These are phyloP conservation scores for Gnetum montanum DNA, from an alignment of 75 land plant genomes.

Conservation along the genomic window DNA sequence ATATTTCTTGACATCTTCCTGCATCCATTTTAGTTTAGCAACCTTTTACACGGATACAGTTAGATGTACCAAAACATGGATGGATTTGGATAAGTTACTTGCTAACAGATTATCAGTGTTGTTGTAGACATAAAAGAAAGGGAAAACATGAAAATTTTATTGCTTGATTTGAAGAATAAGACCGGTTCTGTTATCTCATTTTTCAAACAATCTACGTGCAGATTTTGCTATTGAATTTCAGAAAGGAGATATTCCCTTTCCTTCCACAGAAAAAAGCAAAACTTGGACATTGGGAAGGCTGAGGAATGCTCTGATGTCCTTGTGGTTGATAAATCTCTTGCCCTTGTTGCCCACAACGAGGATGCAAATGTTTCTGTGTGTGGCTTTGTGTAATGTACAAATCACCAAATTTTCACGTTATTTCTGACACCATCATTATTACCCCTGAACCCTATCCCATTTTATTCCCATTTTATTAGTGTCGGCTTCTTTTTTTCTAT, in stretches of 20 bases:
- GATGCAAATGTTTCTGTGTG: slow-evolving; percentile 77
- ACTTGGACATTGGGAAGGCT: slow-evolving; percentile 7
- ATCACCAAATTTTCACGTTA: too few species aligned
- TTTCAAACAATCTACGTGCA: too few species aligned
- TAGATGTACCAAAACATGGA: too few species aligned
- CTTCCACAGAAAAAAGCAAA: slow-evolving; percentile 17
- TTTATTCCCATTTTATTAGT: background rate
- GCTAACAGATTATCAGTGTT: too few species aligned
- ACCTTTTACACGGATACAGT: too few species aligned
- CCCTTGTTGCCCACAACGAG: slow-evolving; percentile 86
- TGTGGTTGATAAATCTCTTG: slow-evolving; percentile 46
- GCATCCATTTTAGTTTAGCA: too few species aligned
- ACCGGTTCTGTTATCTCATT: too few species aligned
- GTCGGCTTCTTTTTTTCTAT: background rate
- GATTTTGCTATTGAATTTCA: slow-evolving; percentile 74
- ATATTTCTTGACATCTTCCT: too few species aligned
- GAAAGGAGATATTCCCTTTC: slow-evolving; percentile 83
- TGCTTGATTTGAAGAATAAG: too few species aligned
- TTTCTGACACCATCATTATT: background rate
- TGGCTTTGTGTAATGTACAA: slow-evolving; percentile 55
- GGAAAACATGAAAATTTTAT: too few species aligned
- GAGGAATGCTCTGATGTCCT: slow-evolving; percentile 85
- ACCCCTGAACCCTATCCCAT: background rate
- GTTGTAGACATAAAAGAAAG: too few species aligned
- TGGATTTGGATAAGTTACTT: too few species aligned